A percentile compares a stretch with the other conserved stretches of the same genome.
Conservation (phyloP, 1,139 yeast species). For the Trichomonascaceae sp. region DNA sequence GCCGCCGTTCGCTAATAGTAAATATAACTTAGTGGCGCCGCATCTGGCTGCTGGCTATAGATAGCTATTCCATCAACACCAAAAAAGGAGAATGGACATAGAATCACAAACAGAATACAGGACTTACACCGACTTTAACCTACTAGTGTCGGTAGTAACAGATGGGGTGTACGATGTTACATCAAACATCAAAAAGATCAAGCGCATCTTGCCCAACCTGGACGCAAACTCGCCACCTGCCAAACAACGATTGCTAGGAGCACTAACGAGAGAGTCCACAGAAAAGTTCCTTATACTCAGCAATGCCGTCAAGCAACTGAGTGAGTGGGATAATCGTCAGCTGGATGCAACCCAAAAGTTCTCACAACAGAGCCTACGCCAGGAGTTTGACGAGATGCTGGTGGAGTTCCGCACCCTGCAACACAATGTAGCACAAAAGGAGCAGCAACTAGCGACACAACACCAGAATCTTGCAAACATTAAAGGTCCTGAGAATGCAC, state of each 20-base stretch:
- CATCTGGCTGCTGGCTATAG: too few species aligned
- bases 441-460: conserved; percentile 21
- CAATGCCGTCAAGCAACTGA: conserved; percentile 11
- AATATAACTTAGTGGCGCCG: too few species aligned
- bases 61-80: too few species aligned
- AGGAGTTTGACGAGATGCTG: conserved; percentile 32
- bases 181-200: conserved; percentile 11
- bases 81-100: too few species aligned
- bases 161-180: conserved; percentile 14
- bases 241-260: conserved; percentile 10
- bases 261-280: conserved; percentile 13
- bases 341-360: conserved; percentile 18
- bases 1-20: too few species aligned
- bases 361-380: conserved; percentile 30
- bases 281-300: conserved; percentile 12
- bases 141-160: conserved; percentile 11
- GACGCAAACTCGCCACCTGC: conserved; percentile 5
- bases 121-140: conserved; percentile 11
- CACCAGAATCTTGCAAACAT: conserved; percentile 25
- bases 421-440: conserved; percentile 17
- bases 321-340: conserved; percentile 12
- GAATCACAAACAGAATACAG: neutral
- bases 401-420: conserved; percentile 29
- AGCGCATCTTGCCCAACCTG: conserved; percentile 8
- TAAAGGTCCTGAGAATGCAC: too few species aligned